A percentile compares a stretch with the other conserved stretches of the same genome.
These are phyloP conservation scores for Eimeria maxima DNA, from an alignment of 169 alveolate species.

Conservation along the genomic window DNA sequence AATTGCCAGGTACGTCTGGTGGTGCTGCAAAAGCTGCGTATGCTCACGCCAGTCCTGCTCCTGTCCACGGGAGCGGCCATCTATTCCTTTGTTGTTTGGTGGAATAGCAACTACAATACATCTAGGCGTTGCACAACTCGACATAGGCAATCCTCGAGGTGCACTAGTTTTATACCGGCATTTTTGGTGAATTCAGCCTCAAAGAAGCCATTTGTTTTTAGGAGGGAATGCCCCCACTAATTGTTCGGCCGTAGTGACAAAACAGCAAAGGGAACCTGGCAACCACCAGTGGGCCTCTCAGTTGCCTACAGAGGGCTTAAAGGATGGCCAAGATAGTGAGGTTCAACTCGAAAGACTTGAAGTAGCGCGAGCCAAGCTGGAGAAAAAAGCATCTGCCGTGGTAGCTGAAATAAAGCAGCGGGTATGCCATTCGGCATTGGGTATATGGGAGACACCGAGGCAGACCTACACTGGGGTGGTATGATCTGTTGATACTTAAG, in stretches of 20 bases:
- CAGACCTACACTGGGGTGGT: not conserved
- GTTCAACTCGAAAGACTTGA: slow-evolving; percentile 26
- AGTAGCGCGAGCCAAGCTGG: slow-evolving; percentile 38
- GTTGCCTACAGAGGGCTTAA: slow-evolving; percentile 51
- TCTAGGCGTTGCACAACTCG: not conserved
- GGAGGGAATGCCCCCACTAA: slow-evolving; percentile 4
- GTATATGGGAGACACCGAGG: not conserved
- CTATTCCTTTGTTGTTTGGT: not conserved
- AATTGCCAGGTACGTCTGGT: slow-evolving; percentile 51
- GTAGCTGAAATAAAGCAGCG: slow-evolving; percentile 49
- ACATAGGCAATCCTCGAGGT: not conserved
- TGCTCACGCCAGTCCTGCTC: not conserved
- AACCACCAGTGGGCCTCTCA: slow-evolving; percentile 25
- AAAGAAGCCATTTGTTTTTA: not conserved
- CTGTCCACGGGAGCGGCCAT: not conserved
- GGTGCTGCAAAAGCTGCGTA: not conserved
- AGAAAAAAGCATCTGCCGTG: slow-evolving; percentile 32
- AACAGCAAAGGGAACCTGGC: slow-evolving; percentile 1
- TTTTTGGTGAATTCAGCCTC: not conserved
- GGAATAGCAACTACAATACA: not conserved
- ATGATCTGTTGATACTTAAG: not conserved
- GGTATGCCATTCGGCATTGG: not conserved
- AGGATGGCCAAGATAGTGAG: slow-evolving; percentile 28
- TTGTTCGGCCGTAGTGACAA: not conserved
- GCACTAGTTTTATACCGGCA: not conserved